phyloP scores from a whole-genome alignment of 148 eudicot genomes.

The Chenopodium album region DNA sequence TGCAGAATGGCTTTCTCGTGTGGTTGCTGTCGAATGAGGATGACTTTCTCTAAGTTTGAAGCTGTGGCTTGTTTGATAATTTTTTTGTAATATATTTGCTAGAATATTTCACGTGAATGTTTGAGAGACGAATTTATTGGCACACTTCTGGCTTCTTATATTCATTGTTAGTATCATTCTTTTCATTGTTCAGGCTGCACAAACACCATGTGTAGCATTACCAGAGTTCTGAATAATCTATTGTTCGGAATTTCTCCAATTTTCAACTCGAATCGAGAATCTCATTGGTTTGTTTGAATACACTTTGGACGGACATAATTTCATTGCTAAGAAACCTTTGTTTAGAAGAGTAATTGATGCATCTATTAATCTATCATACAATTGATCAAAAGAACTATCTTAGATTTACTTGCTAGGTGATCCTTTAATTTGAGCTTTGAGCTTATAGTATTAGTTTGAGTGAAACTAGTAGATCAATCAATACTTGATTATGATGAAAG shows the following conservation, averaged over 20 bases:
- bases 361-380: background rate
- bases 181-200: background rate
- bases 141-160: background rate
- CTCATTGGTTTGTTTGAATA: background rate
- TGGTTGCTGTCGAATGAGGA: background rate
- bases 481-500: too few relatives aligned
- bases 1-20: background rate
- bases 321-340: background rate
- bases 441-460: too few relatives aligned
- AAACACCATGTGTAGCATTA: background rate
- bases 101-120: background rate
- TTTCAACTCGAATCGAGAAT: background rate
- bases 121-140: background rate
- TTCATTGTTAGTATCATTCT: background rate
- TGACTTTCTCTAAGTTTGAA: background rate
- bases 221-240: background rate
- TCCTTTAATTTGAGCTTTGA: too few relatives aligned
- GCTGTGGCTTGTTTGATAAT: background rate
- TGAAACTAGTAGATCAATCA: too few relatives aligned
- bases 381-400: too few relatives aligned
- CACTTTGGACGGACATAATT: background rate
- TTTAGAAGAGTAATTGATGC: background rate
- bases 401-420: too few relatives aligned
- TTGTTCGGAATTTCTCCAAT: too few relatives aligned
- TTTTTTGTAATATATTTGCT: background rate